Evolutionary conservation across 2,329 filamentous ascomycete species (phyloP).

Genomic region (Stagonosporopsis vannaccii): DNA sequence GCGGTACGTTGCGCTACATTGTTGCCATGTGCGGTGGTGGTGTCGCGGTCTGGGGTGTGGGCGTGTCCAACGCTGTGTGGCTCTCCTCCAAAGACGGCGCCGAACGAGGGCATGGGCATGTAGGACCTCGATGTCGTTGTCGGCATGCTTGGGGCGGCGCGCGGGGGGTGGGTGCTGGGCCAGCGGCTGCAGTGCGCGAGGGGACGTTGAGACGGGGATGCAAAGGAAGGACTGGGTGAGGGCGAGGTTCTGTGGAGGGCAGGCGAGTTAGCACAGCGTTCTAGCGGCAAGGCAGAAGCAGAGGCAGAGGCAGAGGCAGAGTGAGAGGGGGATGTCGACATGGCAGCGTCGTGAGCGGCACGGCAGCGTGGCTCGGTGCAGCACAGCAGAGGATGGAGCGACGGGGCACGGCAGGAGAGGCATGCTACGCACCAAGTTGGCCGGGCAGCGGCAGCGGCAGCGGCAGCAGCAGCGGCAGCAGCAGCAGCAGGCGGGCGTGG

Average conservation of each 20-base stretch:
- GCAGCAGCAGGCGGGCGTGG: constrained; percentile 19
- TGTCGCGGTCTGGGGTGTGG: constrained; percentile 45
- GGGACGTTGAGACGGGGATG: constrained; percentile 33
- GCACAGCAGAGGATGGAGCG: constrained; percentile 9
- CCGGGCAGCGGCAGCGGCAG: constrained; percentile 23
- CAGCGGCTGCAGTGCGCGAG: constrained; percentile 27
- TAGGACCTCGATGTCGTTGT: constrained; percentile 43
- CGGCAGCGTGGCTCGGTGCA: neutral
- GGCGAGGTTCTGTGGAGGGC: constrained; percentile 46
- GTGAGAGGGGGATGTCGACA: constrained; percentile 10
- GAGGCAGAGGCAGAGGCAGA: constrained; percentile 26
- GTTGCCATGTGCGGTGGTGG: constrained; percentile 37
- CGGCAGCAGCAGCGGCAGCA: constrained; percentile 6
- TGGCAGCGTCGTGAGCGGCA: too few species aligned
- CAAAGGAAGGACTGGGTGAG: constrained; percentile 45
- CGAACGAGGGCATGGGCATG: constrained; percentile 72
- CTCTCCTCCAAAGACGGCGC: constrained; percentile 76
- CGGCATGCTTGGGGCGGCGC: constrained; percentile 44
- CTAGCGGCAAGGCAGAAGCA: constrained; percentile 17
- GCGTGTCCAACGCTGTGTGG: constrained; percentile 56
- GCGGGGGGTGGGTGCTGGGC: constrained; percentile 18
- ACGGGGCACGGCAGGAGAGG: constrained; percentile 25
- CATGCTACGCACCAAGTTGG: constrained; percentile 44
- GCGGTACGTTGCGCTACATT: constrained; percentile 44
- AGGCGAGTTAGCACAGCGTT: constrained; percentile 45